phyloP scores from a whole-genome alignment of 495 filamentous ascomycete genomes.

The Lepidopterella palustris region DNA sequence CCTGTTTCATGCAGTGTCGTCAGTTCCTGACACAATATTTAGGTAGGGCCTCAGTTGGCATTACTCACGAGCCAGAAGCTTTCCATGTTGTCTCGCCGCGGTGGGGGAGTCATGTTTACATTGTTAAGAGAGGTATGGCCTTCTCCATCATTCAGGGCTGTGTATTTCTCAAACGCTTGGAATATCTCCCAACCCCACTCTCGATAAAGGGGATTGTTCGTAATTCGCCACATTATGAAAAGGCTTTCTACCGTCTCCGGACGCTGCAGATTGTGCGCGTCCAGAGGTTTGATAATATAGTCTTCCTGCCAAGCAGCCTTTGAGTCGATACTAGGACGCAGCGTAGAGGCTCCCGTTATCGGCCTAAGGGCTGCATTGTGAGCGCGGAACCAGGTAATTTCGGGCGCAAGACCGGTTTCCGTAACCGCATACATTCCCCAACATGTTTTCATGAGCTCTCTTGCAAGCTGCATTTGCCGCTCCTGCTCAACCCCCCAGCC shows the following conservation, averaged over 20 bases:
- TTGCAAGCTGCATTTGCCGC: conserved; percentile 71
- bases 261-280: conserved; percentile 83
- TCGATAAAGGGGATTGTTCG: conserved; percentile 77
- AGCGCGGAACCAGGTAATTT: conserved; percentile 81
- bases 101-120: conserved; percentile 41
- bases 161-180: conserved; percentile 76
- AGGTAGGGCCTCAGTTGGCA: neutral
- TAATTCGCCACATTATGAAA: conserved; percentile 97
- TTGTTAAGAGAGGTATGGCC: conserved; percentile 74
- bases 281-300: conserved; percentile 62
- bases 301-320: conserved; percentile 61
- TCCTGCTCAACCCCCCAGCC: conserved; percentile 70
- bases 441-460: conserved; percentile 88
- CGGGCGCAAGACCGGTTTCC: conserved; percentile 75
- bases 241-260: conserved; percentile 89
- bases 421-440: conserved; percentile 90
- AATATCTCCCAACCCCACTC: conserved; percentile 99
- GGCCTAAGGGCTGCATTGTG: conserved; percentile 37
- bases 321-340: conserved; percentile 33
- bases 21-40: neutral
- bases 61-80: conserved; percentile 55
- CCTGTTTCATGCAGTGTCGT: neutral
- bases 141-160: conserved; percentile 55
- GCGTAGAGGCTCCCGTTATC: conserved; percentile 41
- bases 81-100: conserved; percentile 32